phyloP scores from a whole-genome alignment of 352 stramenopile species.

The Phytophthora idaei region DNA sequence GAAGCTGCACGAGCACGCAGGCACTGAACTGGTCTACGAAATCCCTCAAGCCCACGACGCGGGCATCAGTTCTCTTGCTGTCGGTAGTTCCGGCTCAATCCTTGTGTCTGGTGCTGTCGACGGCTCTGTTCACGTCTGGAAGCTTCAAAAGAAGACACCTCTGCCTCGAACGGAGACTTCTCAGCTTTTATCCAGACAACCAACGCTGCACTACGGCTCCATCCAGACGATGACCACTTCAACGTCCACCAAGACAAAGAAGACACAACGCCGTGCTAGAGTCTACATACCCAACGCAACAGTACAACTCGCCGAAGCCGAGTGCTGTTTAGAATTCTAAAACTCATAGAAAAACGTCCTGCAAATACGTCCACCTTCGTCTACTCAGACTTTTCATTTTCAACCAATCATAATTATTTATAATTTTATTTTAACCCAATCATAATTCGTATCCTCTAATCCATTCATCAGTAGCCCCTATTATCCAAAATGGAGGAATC shows the following conservation, averaged over 20 bases:
- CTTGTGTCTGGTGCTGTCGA: slow-evolving; percentile 68
- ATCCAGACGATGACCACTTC: slow-evolving; percentile 25
- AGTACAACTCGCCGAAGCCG: slow-evolving; percentile 34
- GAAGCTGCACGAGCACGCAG: slow-evolving; percentile 53
- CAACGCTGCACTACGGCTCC: slow-evolving; percentile 17
- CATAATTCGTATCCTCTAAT: slow-evolving; percentile 9
- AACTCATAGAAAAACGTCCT: slow-evolving; percentile 1
- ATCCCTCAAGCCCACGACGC: slow-evolving; percentile 66
- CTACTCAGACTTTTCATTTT: not conserved
- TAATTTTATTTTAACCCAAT: slow-evolving; percentile 11
- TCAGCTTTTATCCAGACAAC: not conserved
- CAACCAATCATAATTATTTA: slow-evolving; percentile 12
- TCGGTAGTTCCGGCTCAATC: slow-evolving; percentile 55
- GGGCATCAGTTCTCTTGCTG: slow-evolving; percentile 65
- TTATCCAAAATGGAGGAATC: slow-evolving; percentile 89
- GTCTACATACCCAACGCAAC: slow-evolving; percentile 20
- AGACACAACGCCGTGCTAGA: not conserved
- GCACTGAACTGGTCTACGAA: slow-evolving; percentile 60
- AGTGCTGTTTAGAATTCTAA: slow-evolving; percentile 47
- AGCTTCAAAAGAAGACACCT: slow-evolving; percentile 29
- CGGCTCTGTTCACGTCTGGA: slow-evolving; percentile 70
- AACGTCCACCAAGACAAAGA: slow-evolving; percentile 3
- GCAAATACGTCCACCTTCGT: slow-evolving; percentile 1
- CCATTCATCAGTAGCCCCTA: slow-evolving; percentile 10
- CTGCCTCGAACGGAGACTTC: slow-evolving; percentile 1